Evolutionary conservation across 2,329 filamentous ascomycete species (phyloP), one percentile per base, ranked within the genome.

Genomic region (Didymella pinodella): DNA sequence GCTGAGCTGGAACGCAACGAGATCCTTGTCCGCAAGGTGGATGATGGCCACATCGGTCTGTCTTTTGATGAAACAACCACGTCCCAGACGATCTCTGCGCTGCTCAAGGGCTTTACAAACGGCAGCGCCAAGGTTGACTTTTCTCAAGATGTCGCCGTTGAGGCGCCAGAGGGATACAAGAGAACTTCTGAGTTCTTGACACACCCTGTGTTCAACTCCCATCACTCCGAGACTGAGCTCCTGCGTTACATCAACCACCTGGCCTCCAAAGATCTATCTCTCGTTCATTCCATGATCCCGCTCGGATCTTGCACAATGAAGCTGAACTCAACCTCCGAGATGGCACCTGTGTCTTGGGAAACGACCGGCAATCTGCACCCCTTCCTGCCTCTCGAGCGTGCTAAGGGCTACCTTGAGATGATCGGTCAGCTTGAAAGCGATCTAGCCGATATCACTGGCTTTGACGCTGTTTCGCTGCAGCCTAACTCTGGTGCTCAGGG

Each of bases 251-350:
- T 98, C 69, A 85, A 94, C 74, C 92, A 97, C 75, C 84, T 98
- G 5, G 90, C 96, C 76, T 96, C 93, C 49, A 97, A 96, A 82
- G 94, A 98, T 75, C 82, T 98, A 14, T 97, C 94, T 1, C 84
- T 97, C 5, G 91, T 93, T 2, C 94, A 98, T 80, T 97, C 93
- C 16, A 98, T 98, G 94, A 98, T 98, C 61, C 93, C 94, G 2
- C 86, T 98, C 1, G 94, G 94, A 20, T 97, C 94, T 1, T 98
- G 94, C 83, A 98, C 94, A 14, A 98, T 98, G 94, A 98, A 98
- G 83, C 87, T 97, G 52, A 97, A 97, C 76, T 91, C 90, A 41
- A 95, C 93, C 3, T 91, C 91, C 0, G 92, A 97, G 81, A 97
- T 98, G 94, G 85, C 91, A 16, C 90, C 93, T 7, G 85, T 97